phyloP scores from a whole-genome alignment of 768 basidiomycete genomes.

The Lentinula sp. region DNA sequence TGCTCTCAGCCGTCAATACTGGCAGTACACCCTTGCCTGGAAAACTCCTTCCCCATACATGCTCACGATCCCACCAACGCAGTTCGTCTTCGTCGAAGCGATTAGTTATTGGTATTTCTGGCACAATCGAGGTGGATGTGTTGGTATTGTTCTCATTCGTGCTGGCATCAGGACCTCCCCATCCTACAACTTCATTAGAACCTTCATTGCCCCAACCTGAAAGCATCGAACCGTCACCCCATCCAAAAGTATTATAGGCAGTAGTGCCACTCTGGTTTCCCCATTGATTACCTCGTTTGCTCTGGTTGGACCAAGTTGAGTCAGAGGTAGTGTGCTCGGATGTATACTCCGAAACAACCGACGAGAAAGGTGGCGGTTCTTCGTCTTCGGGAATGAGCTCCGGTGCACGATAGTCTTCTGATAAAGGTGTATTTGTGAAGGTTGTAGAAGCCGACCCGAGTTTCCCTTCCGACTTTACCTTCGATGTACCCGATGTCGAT shows the following conservation, averaged over 20 bases:
- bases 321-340: slow-evolving; percentile 26
- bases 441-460: slow-evolving; percentile 40
- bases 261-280: not conserved
- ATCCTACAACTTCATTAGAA: not conserved
- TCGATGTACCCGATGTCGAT: not conserved
- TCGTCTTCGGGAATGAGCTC: slow-evolving; percentile 12
- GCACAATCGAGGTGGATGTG: not conserved
- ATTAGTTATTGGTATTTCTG: not conserved
- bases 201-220: not conserved
- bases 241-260: not conserved
- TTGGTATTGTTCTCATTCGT: not conserved
- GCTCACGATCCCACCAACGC: not conserved
- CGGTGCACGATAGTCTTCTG: slow-evolving; percentile 11
- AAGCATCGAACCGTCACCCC: not conserved
- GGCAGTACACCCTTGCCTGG: not conserved
- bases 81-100: not conserved
- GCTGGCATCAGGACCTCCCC: not conserved
- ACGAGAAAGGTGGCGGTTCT: slow-evolving; percentile 43
- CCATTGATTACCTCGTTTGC: not conserved
- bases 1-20: slow-evolving; percentile 53
- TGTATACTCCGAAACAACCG: slow-evolving; percentile 40
- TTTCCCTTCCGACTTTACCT: slow-evolving; percentile 16
- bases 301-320: not conserved
- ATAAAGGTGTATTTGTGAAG: slow-evolving; percentile 26
- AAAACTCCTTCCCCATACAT: not conserved